Evolutionary conservation across 345 rosid species (phyloP).

Genomic region (Moricandia arvensis): DNA sequence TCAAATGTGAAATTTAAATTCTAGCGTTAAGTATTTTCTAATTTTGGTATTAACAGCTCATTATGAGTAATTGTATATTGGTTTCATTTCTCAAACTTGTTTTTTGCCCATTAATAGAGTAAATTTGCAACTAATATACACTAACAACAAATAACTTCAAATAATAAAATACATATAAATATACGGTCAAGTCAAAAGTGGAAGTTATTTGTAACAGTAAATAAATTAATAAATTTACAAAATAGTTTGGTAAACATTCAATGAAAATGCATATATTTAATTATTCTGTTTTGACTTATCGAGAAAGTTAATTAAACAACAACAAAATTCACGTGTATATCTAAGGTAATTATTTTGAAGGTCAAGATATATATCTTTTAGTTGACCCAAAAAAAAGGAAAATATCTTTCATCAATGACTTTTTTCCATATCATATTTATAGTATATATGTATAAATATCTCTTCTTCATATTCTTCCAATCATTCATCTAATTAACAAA

Average conservation of each 20-base stretch:
- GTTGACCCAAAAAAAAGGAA: not conserved
- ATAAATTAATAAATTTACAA: not conserved
- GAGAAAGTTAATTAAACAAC: not conserved
- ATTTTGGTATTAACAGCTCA: too few relatives aligned
- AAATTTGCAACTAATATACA: not conserved
- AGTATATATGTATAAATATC: not conserved
- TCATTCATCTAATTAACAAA: not conserved
- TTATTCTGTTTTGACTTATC: too few relatives aligned
- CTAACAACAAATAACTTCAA: not conserved
- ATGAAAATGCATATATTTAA: not conserved
- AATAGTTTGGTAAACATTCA: not conserved
- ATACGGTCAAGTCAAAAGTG: not conserved
- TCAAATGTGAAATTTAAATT: too few relatives aligned
- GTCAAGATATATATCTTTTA: not conserved
- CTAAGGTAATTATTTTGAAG: not conserved
- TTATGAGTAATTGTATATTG: not conserved
- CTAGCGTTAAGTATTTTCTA: too few relatives aligned
- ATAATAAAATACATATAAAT: not conserved
- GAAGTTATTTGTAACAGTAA: not conserved
- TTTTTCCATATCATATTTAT: not conserved
- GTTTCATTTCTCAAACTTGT: not conserved
- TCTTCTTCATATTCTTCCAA: not conserved
- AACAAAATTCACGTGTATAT: not conserved
- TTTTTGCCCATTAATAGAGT: not conserved
- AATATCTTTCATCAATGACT: not conserved